These are phyloP conservation scores for Psilocybe subaeruginosa DNA, from an alignment of 768 basidiomycete genomes.

Conservation along the genomic window DNA sequence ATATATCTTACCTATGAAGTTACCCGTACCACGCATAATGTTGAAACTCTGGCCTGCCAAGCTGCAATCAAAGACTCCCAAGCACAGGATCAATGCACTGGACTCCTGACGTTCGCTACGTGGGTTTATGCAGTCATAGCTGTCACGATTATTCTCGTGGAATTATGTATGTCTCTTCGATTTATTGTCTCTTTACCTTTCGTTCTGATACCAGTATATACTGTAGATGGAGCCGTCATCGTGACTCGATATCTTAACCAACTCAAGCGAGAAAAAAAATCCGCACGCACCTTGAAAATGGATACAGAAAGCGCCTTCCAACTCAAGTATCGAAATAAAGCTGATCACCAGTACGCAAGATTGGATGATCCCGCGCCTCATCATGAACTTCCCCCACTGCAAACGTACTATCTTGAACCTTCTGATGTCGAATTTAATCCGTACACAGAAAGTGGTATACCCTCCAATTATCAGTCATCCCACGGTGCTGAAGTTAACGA, in stretches of 20 bases:
- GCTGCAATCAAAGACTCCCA: conserved; percentile 41
- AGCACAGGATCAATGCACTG: conserved; percentile 46
- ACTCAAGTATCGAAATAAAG: conserved; percentile 24
- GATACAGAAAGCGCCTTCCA: conserved; percentile 39
- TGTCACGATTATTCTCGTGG: conserved; percentile 46
- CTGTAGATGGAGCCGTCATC: conserved; percentile 53
- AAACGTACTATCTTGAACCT: conserved; percentile 10
- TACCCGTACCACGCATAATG: conserved; percentile 44
- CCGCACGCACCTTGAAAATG: conserved; percentile 36
- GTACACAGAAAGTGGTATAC: conserved; percentile 33
- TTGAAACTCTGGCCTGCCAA: conserved; percentile 48
- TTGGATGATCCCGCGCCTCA: conserved; percentile 15
- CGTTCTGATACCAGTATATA: conserved; percentile 23
- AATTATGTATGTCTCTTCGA: conserved; percentile 52
- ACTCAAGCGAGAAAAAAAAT: conserved; percentile 52
- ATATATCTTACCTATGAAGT: conserved; percentile 54
- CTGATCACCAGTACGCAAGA: conserved; percentile 27
- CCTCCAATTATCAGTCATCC: conserved; percentile 7
- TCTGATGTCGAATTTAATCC: conserved; percentile 39
- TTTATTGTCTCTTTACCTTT: conserved; percentile 7
- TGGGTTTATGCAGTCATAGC: conserved; percentile 52
- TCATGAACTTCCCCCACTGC: conserved; percentile 9
- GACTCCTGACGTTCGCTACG: conserved; percentile 42
- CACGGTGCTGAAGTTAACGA: conserved; percentile 12
- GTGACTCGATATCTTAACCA: conserved; percentile 57